Conservation (phyloP, 306 rosid genomes). For the Quercus engelmannii region DNA sequence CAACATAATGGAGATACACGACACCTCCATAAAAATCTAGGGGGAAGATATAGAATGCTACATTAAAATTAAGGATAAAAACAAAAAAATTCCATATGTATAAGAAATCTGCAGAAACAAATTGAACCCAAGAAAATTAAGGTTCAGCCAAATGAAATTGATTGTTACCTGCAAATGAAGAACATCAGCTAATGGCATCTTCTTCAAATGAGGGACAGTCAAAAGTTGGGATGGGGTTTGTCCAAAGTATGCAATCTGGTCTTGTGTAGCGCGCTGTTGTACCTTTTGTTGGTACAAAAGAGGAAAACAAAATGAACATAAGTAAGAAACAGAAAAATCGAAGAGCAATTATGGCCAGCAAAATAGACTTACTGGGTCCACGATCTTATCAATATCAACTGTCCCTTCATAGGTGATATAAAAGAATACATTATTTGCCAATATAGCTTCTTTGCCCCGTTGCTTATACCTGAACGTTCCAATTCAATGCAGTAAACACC, state of each 20-base stretch:
- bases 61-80: background rate
- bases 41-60: background rate
- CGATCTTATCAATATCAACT: constrained; percentile 90
- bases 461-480: constrained; percentile 80
- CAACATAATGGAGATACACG: background rate
- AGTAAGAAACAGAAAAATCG: background rate
- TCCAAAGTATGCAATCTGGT: constrained; percentile 98
- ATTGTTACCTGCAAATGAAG: constrained; percentile 86
- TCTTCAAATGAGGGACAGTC: constrained; percentile 78
- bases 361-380: constrained; percentile 74
- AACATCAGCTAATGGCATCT: constrained; percentile 72
- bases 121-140: background rate
- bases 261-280: constrained; percentile 87
- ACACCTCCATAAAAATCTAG: background rate
- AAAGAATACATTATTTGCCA: constrained; percentile 88
- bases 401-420: constrained; percentile 94
- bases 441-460: constrained; percentile 86
- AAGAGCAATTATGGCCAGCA: constrained; percentile 21
- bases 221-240: constrained; percentile 98
- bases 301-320: background rate
- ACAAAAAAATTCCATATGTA: background rate
- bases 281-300: constrained; percentile 49
- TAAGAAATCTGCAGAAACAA: background rate
- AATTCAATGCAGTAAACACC: constrained; percentile 23
- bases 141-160: constrained; percentile 9